Evolutionary conservation across 2,329 filamentous ascomycete genomes (phyloP), one percentile per base, ranked within the genome.

Genomic region (Epichloe baconii): DNA sequence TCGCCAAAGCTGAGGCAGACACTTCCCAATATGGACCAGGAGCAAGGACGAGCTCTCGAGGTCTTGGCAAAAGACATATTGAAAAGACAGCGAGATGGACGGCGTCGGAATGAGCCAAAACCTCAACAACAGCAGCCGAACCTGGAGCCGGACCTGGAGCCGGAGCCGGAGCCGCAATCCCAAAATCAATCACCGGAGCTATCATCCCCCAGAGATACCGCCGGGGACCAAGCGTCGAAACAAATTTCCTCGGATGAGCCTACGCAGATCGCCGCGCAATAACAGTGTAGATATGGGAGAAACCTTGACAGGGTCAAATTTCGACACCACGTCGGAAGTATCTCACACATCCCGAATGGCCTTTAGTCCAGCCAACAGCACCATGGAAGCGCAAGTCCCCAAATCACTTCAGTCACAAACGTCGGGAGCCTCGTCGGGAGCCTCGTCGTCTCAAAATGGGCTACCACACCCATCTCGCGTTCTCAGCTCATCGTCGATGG

Each of bases 61-160:
- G 73, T 85, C 0, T 68, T 93, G 3, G 85, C 84, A 49, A 76
- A 82, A 48, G 86, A 91, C 65, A 83, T 88, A 17, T 83, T 87
- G 76, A 90, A 90, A 67, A 76, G 87, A 46, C 73, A 85, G 49
- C 78, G 83, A 37, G 83, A 88, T 58, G 82, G 86, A 56, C 77
- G 79, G 53, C 72, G 71, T 1, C 79, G 78, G 56, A 72, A 74
- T 51, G 71, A 80, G 58, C 68, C 73, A 7, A 57, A 47, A 10
- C 52, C 46, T 36, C 41, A 19, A 14, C 44, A 40, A 14, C 21
- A 47, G 45, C 45, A 11, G 45, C 36, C 11, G 43, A 15, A 17
- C 8, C 43, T 26, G 23, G 23, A 26, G 23, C 21, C 21, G 21
- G 5, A 23, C 1, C 23, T 1, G 23, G 23, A 23, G 23, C 23